phyloP scores from a whole-genome alignment of 306 rosid genomes.

The Betula pendula region DNA sequence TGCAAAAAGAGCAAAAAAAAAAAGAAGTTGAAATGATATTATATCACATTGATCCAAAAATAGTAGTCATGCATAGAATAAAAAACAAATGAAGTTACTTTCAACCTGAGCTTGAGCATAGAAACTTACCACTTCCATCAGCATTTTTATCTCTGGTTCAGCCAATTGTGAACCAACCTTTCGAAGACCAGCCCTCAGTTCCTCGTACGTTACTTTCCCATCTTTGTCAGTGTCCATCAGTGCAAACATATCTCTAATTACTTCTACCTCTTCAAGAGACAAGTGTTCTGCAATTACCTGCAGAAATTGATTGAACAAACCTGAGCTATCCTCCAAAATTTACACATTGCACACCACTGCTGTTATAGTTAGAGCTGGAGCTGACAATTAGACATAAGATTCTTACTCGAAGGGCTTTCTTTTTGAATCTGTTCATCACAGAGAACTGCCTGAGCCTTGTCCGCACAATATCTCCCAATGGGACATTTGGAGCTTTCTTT shows the following conservation, averaged over 20 bases:
- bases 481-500: slow-evolving; percentile 93
- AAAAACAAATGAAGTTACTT: slow-evolving; percentile 14
- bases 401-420: slow-evolving; percentile 93
- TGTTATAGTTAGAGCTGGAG: slow-evolving; percentile 20
- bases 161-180: slow-evolving; percentile 98
- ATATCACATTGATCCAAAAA: too few relatives aligned
- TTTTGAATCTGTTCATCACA: slow-evolving; percentile 95
- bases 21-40: too few relatives aligned
- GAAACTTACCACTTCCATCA: slow-evolving; percentile 93
- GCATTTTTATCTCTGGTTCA: slow-evolving; percentile 96
- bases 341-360: slow-evolving; percentile 1
- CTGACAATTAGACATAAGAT: slow-evolving; percentile 30
- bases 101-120: slow-evolving; percentile 12
- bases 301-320: slow-evolving; percentile 34
- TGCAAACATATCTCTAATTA: slow-evolving; percentile 93
- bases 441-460: slow-evolving; percentile 96
- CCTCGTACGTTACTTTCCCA: slow-evolving; percentile 86
- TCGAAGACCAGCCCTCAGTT: slow-evolving; percentile 78
- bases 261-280: slow-evolving; percentile 95
- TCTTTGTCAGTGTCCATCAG: slow-evolving; percentile 95
- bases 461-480: slow-evolving; percentile 94
- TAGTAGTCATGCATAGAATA: slow-evolving; percentile 10
- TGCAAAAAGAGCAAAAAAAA: too few relatives aligned
- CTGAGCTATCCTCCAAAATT: slow-evolving; percentile 18
- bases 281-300: slow-evolving; percentile 98